Base-by-base conservation (phyloP, 495 filamentous ascomycete species). In the Cryomyces minteri region DNA sequence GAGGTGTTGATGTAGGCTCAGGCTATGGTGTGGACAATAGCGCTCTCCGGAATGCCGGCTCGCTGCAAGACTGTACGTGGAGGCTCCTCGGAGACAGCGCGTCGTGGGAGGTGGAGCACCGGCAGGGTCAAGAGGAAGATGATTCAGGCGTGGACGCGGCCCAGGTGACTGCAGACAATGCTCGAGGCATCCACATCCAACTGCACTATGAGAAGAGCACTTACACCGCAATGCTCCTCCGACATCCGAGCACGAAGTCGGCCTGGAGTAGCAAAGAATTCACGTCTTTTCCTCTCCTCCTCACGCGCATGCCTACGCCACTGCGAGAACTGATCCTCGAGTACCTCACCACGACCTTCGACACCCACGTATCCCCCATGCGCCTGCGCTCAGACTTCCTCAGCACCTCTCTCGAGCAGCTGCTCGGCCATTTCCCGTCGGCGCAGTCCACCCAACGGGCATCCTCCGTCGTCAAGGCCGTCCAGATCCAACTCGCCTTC, bases 251-350 rank as follows among this genome's bases (percentile, higher is more conserved):
- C 18, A 34, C 32, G 5, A 14, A 36, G n/a, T 38, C 34, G 9
- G 9, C 34, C 9, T 14, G 1, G 12, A 10, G 9, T 2, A 38
- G 34, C 9, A 14, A 38, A 14, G 48, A 38, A 33, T 60, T 58
- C 42, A 62, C 55, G 8, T 48, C 52, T 4, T 56, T 59, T 31
- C 59, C 59, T 4, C 49, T 62, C 1, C 46, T 62, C 11, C 42
- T 61, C 32, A 44, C 55, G 38, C 58, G 59, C 31, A 61, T 62
- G 58, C 58, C 60, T 2, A 51, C 48, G 5, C 34, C 54, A 2
- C 43, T 62, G 10, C 53, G 58, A 6, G 54, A 59, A n/a, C 47
- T 51, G 31, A 50, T 62, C 41, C 41, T 62, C 37, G 52, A 61
- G 29, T 59, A 61, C 44, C 50, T 62, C 36, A 14, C 41, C 5